phyloP scores from a whole-genome alignment of 371 early-diverging fungal species.

The Rhizomucor miehei region DNA sequence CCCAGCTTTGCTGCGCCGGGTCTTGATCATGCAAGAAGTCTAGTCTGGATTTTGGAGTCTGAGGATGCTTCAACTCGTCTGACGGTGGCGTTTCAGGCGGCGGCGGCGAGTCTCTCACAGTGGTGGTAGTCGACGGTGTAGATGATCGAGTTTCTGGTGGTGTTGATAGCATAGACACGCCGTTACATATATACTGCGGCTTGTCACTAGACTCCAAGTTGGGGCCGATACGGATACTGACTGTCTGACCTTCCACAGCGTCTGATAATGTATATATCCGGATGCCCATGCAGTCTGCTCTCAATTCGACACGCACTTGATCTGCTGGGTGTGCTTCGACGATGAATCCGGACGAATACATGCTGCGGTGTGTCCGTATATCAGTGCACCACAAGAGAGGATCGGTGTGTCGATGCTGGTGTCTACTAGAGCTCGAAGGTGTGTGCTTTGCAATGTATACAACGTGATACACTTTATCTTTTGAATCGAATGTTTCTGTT shows the following conservation, averaged over 20 bases:
- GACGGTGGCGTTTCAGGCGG: not conserved
- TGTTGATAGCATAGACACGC: conserved; percentile 6
- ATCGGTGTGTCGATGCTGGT: conserved; percentile 6
- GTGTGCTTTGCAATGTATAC: conserved; percentile 38
- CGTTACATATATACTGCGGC: conserved; percentile 10
- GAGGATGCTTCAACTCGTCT: not conserved
- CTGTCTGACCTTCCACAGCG: conserved; percentile 28
- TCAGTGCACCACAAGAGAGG: conserved; percentile 36
- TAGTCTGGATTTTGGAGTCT: too few species aligned
- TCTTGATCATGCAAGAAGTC: too few species aligned
- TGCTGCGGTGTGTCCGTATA: conserved; percentile 29
- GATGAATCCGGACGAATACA: conserved; percentile 35
- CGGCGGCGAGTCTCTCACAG: not conserved
- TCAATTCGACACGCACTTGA: conserved; percentile 26
- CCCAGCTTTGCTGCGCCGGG: too few species aligned
- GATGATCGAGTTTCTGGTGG: not conserved
- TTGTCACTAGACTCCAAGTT: conserved; percentile 16
- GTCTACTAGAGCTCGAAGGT: conserved; percentile 7
- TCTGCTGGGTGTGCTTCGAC: conserved; percentile 17
- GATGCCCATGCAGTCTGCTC: conserved; percentile 32
- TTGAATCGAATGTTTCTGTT: conserved; percentile 26
- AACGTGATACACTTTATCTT: conserved; percentile 26
- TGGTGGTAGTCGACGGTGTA: not conserved
- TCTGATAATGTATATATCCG: conserved; percentile 34
- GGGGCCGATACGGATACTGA: conserved; percentile 21